Evolutionary conservation across 176 grass and related monocot genomes (phyloP).

Genomic region (Bromus sterilis): DNA sequence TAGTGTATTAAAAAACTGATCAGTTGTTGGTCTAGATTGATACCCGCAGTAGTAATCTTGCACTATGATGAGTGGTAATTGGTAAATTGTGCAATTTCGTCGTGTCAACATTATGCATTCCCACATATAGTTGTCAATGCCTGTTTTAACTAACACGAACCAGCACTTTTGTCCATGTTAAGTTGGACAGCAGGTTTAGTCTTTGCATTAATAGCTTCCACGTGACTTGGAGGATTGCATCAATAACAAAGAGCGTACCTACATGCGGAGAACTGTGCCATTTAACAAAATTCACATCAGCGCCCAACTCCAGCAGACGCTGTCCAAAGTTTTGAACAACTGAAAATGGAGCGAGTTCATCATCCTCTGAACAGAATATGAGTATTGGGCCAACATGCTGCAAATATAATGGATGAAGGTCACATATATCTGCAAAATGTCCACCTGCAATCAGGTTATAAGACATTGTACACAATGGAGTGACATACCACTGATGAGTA

Average conservation of each 20-base stretch:
- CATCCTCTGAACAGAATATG: conserved; percentile 89
- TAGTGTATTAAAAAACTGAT: not conserved
- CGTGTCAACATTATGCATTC: not conserved
- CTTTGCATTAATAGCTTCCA: not conserved
- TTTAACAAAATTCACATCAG: conserved; percentile 73
- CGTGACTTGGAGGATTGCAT: not conserved
- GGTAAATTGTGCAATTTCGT: not conserved
- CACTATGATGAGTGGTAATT: not conserved
- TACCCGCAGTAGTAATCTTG: not conserved
- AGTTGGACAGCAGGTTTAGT: not conserved
- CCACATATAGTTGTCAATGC: not conserved
- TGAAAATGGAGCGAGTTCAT: conserved; percentile 56
- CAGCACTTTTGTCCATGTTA: not conserved
- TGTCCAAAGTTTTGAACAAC: conserved; percentile 64
- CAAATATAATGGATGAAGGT: not conserved
- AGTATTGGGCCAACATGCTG: conserved; percentile 77
- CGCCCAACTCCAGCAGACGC: conserved; percentile 55
- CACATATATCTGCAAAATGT: not conserved
- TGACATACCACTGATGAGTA: conserved; percentile 79
- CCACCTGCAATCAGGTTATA: not conserved
- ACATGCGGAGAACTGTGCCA: conserved; percentile 76
- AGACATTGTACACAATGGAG: not conserved
- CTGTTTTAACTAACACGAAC: not conserved
- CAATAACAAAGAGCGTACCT: conserved; percentile 36
- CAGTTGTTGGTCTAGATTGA: not conserved